Evolutionary conservation across 257 asterid genomes (phyloP), one percentile per base, ranked within the genome.

Genomic region (Datura wrightii): DNA sequence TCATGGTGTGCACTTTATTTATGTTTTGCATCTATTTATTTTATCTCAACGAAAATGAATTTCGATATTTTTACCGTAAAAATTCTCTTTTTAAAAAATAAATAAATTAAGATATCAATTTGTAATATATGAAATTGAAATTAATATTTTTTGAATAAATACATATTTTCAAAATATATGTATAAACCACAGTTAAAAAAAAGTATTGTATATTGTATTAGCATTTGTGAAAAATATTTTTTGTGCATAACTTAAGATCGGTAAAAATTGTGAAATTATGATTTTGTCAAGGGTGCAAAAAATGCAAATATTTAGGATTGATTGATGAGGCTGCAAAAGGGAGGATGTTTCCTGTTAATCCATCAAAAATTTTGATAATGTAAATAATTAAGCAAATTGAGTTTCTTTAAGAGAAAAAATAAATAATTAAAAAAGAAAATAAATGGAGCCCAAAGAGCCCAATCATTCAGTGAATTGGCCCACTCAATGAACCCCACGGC

Each of bases 391-490:
- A 59, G 9, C 19, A 36, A 34, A 67, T 53, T 90, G 87, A 82
- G 89, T 90, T 89, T 90, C 10, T 76, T 50, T 3, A 7, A 13
- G 62, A 24, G 31, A 24, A 24, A 76, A 74, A 74, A 48, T 0
- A 76, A 76, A 74, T 6, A 74, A 10, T 19, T 74, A 74, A 48
- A 46, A 46, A 46, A 11, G 4, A 19, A 9, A 80, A 7, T 18
- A 72, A n/a, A 65, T 83, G 91, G 89, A 81, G 89, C 92, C 92
- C 90, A 87, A 37, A 80, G 14, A 80, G 83, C 88, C 88, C 89
- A 90, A 82, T 86, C 83, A 85, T 85, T 83, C 69, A 84, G 4
- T 48, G 11, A 62, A 59, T 78, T 72, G 58, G 24, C 84, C 84
- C 53, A 39, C 54, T 54, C 84, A 79, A 52, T 56, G 48, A 85